Conservation (phyloP, 2,329 filamentous ascomycete species). For the Trichoderma sp. region DNA sequence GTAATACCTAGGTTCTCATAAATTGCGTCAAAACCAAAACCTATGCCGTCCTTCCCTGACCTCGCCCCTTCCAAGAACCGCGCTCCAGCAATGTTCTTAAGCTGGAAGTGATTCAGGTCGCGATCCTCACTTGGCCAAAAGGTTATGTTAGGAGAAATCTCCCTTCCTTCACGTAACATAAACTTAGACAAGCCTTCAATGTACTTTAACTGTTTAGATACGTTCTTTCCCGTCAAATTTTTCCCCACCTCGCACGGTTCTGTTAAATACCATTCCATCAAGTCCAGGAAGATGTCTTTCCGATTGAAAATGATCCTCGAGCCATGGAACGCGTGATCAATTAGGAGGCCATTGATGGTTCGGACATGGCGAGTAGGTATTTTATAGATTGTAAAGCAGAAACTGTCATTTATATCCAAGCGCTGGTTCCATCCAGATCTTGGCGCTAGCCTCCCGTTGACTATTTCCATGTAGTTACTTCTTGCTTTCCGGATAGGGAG, state of each 20-base stretch:
- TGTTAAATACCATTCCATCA: neutral
- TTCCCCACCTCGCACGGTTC: slow-evolving; percentile 1
- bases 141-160: accelerated
- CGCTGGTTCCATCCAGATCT: neutral
- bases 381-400: neutral
- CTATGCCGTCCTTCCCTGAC: too few relatives aligned
- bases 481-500: neutral
- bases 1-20: neutral
- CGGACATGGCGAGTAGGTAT: neutral
- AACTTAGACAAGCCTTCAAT: neutral
- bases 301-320: slow-evolving; percentile 1
- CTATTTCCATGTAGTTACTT: neutral
- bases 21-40: neutral
- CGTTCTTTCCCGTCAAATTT: neutral
- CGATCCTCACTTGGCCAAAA: neutral
- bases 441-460: neutral
- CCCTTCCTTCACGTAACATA: neutral
- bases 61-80: neutral
- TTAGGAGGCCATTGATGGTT: slow-evolving; percentile 4
- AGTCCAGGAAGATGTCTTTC: neutral
- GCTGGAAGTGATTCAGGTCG: neutral
- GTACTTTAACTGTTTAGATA: neutral
- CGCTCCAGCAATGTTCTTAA: neutral
- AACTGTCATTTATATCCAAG: neutral
- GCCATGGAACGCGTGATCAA: slow-evolving; percentile 12